Evolutionary conservation across 2,329 filamentous ascomycete species (phyloP).

Genomic region (Chlorencoelia australis): DNA sequence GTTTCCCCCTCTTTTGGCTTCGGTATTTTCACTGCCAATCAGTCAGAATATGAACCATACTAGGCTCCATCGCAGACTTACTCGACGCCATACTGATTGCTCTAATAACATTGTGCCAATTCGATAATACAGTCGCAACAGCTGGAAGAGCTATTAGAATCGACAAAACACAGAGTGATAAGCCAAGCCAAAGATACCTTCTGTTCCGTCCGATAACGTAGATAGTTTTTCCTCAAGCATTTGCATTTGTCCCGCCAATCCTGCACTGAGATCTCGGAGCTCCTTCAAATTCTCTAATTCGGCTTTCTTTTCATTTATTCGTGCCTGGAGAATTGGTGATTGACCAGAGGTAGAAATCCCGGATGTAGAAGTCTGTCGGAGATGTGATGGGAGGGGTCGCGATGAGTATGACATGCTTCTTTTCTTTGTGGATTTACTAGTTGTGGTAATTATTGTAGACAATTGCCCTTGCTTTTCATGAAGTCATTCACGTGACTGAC

Average conservation of each 20-base stretch:
- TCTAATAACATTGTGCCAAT: slow-evolving; percentile 79
- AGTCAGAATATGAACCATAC: background rate
- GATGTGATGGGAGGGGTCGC: slow-evolving; percentile 51
- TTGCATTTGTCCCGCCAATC: slow-evolving; percentile 74
- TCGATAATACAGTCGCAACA: slow-evolving; percentile 73
- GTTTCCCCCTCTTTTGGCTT: slow-evolving; percentile 41
- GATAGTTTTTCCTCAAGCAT: slow-evolving; percentile 66
- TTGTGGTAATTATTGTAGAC: too few species aligned
- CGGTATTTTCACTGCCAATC: slow-evolving; percentile 55
- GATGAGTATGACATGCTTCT: slow-evolving; percentile 44
- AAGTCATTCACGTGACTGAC: too few species aligned
- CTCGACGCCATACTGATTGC: slow-evolving; percentile 81
- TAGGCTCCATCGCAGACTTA: slow-evolving; percentile 34
- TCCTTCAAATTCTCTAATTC: slow-evolving; percentile 73
- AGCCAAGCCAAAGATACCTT: too few species aligned
- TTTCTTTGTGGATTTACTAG: too few species aligned
- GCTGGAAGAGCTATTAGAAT: slow-evolving; percentile 38
- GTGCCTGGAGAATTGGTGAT: slow-evolving; percentile 59
- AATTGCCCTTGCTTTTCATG: too few species aligned
- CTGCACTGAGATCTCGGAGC: slow-evolving; percentile 67
- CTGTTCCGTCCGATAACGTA: slow-evolving; percentile 71
- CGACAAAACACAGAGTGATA: too few species aligned
- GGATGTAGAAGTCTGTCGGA: slow-evolving; percentile 52
- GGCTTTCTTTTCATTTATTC: slow-evolving; percentile 77
- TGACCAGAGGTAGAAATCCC: slow-evolving; percentile 43